Percentiles rank a stretch among this genome's conserved stretches.
Conservation (phyloP, 257 asterid species). For the Solanum chilense region DNA sequence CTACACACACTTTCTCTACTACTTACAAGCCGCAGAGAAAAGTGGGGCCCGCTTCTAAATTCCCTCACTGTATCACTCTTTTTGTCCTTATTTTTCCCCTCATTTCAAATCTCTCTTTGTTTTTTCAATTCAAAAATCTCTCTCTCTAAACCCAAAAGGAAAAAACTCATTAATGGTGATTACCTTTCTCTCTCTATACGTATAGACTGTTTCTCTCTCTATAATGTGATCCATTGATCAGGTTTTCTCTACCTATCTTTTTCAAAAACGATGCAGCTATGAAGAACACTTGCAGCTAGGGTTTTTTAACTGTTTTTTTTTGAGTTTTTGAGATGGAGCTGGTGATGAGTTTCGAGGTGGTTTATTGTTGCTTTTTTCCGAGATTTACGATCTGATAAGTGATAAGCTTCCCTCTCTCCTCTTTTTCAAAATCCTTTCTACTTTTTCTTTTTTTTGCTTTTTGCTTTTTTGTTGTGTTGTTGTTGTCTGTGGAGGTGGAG, state of each 20-base stretch:
- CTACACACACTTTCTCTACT: not conserved
- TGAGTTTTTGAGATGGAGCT: not conserved
- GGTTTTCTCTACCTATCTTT: not conserved
- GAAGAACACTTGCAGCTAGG: not conserved
- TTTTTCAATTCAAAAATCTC: conserved; percentile 31
- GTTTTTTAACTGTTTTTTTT: not conserved
- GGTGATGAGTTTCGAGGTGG: conserved; percentile 41
- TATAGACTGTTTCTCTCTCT: conserved; percentile 25
- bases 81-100: conserved; percentile 2
- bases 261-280: conserved; percentile 24
- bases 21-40: not conserved
- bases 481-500: conserved; percentile 6
- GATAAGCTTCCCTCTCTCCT: conserved; percentile 6
- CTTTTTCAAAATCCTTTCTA: conserved; percentile 5
- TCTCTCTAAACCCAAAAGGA: not conserved
- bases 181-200: conserved; percentile 8
- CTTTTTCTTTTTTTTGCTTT: not conserved
- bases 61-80: conserved; percentile 6
- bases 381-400: conserved; percentile 38
- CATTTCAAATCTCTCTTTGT: not conserved
- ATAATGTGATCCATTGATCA: conserved; percentile 1
- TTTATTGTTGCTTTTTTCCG: conserved; percentile 32
- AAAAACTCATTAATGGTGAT: conserved; percentile 9
- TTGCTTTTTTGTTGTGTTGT: not conserved
- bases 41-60: not conserved